Conservation (phyloP, 2,329 filamentous ascomycete species). For the Ophiostoma sp. region DNA sequence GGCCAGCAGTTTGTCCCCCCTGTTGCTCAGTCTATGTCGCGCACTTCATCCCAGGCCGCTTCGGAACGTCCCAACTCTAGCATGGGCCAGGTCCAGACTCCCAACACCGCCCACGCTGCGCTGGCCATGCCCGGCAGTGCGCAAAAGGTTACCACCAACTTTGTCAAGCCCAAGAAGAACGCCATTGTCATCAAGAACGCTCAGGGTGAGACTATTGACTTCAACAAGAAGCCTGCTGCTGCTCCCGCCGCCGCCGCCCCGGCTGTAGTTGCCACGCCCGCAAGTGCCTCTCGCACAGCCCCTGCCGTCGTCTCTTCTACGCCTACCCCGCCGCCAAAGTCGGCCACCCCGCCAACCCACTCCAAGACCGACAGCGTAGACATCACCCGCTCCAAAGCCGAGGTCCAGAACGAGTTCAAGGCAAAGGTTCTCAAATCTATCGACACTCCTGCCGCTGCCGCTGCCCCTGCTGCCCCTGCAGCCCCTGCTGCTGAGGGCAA, state of each 20-base stretch:
- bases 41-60: slow-evolving; percentile 69
- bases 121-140: slow-evolving; percentile 48
- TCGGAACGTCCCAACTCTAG: slow-evolving; percentile 63
- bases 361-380: slow-evolving; percentile 63
- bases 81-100: slow-evolving; percentile 58
- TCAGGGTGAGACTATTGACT: slow-evolving; percentile 70
- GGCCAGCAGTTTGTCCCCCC: slow-evolving; percentile 27
- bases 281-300: slow-evolving; percentile 55
- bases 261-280: slow-evolving; percentile 38
- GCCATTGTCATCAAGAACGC: slow-evolving; percentile 80
- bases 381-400: slow-evolving; percentile 59
- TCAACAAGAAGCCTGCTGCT: slow-evolving; percentile 45
- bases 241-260: slow-evolving; percentile 50
- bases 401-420: slow-evolving; percentile 78
- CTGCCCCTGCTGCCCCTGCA: background rate
- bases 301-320: slow-evolving; percentile 69
- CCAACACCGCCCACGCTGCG: slow-evolving; percentile 54
- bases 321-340: slow-evolving; percentile 73
- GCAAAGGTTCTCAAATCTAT: slow-evolving; percentile 61
- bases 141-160: slow-evolving; percentile 32
- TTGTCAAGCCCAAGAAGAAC: slow-evolving; percentile 57
- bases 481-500: background rate
- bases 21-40: slow-evolving; percentile 69
- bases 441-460: background rate
- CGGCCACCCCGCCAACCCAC: slow-evolving; percentile 59